Conservation (phyloP, 805 yeast species). For the Metschnikowia aberdeeniae region DNA sequence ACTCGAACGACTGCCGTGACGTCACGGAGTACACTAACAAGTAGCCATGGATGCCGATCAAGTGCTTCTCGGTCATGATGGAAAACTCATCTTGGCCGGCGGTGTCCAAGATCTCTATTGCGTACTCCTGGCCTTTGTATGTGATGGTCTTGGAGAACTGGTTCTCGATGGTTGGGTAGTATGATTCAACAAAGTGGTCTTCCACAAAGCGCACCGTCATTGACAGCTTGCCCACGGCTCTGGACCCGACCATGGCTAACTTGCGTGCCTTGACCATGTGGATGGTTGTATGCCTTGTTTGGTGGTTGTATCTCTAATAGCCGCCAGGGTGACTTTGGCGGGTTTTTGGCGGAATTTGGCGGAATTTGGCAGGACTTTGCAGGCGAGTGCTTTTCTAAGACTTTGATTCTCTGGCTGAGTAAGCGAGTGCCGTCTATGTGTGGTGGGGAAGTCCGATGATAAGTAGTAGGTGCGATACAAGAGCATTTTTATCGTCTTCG, state of each 20-base stretch:
- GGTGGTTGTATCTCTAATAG: not conserved
- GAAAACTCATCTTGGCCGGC: slow-evolving; percentile 93
- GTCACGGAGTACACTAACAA: slow-evolving; percentile 78
- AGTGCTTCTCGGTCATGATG: slow-evolving; percentile 70
- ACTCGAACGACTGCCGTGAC: slow-evolving; percentile 71
- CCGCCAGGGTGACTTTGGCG: not conserved
- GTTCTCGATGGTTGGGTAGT: slow-evolving; percentile 89
- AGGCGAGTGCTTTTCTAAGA: not conserved
- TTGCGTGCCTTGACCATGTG: slow-evolving; percentile 55
- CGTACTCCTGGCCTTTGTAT: slow-evolving; percentile 70
- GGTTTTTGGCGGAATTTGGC: not conserved
- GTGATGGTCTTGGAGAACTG: slow-evolving; percentile 69
- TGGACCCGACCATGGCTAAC: slow-evolving; percentile 81
- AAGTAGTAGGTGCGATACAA: slow-evolving; percentile 1
- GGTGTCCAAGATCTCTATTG: slow-evolving; percentile 82
- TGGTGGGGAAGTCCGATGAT: not conserved
- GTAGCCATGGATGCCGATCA: slow-evolving; percentile 82
- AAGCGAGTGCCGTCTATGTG: not conserved
- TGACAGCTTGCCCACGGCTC: slow-evolving; percentile 87
- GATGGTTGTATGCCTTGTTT: not conserved
- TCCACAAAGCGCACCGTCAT: slow-evolving; percentile 82
- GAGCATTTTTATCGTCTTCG: slow-evolving; percentile 1
- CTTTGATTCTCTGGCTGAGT: not conserved
- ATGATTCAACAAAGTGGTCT: slow-evolving; percentile 81
- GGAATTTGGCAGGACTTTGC: too few species aligned